Conservation (phyloP, 495 filamentous ascomycete species). For the Podospora pseudoanserina region DNA sequence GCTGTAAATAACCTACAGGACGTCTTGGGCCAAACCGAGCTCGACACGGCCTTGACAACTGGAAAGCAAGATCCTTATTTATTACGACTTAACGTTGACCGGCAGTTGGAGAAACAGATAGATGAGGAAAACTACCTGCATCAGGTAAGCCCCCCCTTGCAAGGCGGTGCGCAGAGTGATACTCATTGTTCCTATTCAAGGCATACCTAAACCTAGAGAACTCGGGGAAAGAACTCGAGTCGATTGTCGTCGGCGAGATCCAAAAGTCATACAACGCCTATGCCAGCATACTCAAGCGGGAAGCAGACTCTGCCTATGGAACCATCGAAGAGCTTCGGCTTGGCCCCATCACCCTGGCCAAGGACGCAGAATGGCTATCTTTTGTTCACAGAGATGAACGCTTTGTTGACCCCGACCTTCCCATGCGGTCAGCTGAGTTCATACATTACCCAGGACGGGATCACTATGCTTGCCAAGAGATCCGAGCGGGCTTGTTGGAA, state of each 20-base stretch:
- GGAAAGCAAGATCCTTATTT: constrained; percentile 92
- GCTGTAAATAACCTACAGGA: constrained; percentile 78
- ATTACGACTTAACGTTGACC: constrained; percentile 75
- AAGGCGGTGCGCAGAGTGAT: constrained; percentile 15
- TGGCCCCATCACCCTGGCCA: constrained; percentile 83
- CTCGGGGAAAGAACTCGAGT: constrained; percentile 90
- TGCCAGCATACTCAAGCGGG: constrained; percentile 80
- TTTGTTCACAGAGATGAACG: constrained; percentile 82
- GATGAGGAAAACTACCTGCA: constrained; percentile 98
- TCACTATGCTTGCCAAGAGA: constrained; percentile 80
- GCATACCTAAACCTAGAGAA: constrained; percentile 92
- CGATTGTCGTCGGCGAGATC: constrained; percentile 93
- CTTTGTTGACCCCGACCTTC: constrained; percentile 80
- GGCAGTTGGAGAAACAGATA: constrained; percentile 84
- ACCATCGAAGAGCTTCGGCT: constrained; percentile 77
- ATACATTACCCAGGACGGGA: constrained; percentile 93
- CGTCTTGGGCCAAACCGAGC: constrained; percentile 68
- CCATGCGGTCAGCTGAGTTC: constrained; percentile 71
- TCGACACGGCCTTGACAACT: constrained; percentile 66
- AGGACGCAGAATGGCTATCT: constrained; percentile 82
- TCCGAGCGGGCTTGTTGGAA: constrained; percentile 86
- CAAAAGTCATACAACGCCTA: constrained; percentile 95
- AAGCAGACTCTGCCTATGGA: constrained; percentile 75
- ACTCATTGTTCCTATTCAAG: constrained; percentile 39
- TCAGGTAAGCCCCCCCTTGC: constrained; percentile 50